Evolutionary conservation across 2,329 filamentous ascomycete species (phyloP).

Genomic region (Colletotrichum liriopes): DNA sequence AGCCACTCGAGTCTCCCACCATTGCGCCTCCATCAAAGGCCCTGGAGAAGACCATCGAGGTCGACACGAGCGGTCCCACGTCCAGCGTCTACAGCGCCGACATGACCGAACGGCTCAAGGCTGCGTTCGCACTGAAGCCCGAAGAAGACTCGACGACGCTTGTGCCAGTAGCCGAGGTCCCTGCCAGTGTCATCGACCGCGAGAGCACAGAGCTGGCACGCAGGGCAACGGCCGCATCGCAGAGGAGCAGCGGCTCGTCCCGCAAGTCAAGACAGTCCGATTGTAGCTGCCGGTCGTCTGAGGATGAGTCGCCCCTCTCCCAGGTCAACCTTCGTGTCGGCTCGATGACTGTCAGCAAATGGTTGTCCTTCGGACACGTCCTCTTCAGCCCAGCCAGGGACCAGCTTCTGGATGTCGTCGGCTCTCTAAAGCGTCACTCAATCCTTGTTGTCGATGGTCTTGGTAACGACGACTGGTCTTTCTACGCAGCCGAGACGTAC

Average conservation of each 20-base stretch:
- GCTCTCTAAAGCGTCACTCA: constrained; percentile 69
- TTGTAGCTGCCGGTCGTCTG: constrained; percentile 63
- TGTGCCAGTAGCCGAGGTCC: constrained; percentile 60
- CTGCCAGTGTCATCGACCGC: constrained; percentile 44
- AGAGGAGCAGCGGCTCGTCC: constrained; percentile 52
- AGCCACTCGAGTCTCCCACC: constrained; percentile 65
- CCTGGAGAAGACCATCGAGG: constrained; percentile 21
- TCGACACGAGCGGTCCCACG: constrained; percentile 52
- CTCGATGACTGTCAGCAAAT: constrained; percentile 89
- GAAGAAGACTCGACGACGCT: constrained; percentile 59
- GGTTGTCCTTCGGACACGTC: constrained; percentile 88
- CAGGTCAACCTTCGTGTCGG: constrained; percentile 85
- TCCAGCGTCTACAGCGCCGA: constrained; percentile 71
- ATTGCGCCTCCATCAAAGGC: constrained; percentile 47
- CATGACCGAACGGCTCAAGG: constrained; percentile 67
- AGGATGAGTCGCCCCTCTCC: constrained; percentile 74
- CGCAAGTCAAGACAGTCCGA: constrained; percentile 58
- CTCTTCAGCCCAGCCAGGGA: constrained; percentile 86
- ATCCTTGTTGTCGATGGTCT: constrained; percentile 87
- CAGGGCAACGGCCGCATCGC: constrained; percentile 43
- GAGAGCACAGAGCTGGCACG: constrained; percentile 47
- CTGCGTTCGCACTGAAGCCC: constrained; percentile 58
- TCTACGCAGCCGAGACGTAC: constrained; percentile 87
- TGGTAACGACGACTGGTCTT: constrained; percentile 91
- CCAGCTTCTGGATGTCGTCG: constrained; percentile 71